Conservation (phyloP, 768 basidiomycete species). For the Tulasnella sp. region DNA sequence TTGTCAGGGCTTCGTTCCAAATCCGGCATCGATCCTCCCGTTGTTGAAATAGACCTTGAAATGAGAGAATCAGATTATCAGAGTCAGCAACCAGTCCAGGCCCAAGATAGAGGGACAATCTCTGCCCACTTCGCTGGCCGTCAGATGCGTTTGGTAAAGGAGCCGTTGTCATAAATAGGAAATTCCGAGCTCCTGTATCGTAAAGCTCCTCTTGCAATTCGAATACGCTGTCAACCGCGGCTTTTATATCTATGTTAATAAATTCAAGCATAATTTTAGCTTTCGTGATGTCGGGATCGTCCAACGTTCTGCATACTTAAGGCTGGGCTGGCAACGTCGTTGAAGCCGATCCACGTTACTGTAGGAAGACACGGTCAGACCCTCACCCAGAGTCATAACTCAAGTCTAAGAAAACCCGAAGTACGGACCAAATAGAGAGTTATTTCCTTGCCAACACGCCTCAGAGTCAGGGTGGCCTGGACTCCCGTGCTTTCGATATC, state of each 20-base stretch:
- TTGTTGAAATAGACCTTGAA: not conserved
- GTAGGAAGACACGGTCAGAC: not conserved
- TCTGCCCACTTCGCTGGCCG: not conserved
- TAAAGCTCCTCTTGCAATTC: slow-evolving; percentile 55
- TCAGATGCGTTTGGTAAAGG: slow-evolving; percentile 54
- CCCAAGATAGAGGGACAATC: not conserved
- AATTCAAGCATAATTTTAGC: not conserved
- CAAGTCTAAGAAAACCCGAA: no score
- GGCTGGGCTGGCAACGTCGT: slow-evolving; percentile 49
- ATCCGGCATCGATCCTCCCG: not conserved
- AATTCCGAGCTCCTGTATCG: slow-evolving; percentile 54
- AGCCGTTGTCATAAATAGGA: slow-evolving; percentile 64
- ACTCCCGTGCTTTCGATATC: slow-evolving; percentile 45
- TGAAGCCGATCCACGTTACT: slow-evolving; percentile 72
- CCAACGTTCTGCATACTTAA: not conserved
- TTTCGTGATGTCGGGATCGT: not conserved
- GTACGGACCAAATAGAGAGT: slow-evolving; percentile 51
- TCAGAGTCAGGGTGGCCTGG: slow-evolving; percentile 45
- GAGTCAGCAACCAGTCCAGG: not conserved
- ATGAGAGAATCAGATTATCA: no score
- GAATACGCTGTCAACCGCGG: slow-evolving; percentile 48
- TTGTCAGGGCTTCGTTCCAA: slow-evolving; percentile 56
- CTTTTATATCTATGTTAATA: slow-evolving; percentile 17
- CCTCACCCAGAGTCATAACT: no score
- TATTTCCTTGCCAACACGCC: slow-evolving; percentile 51